Conservation (phyloP, 208 protist genomes). For the Acanthamoeba quina region DNA sequence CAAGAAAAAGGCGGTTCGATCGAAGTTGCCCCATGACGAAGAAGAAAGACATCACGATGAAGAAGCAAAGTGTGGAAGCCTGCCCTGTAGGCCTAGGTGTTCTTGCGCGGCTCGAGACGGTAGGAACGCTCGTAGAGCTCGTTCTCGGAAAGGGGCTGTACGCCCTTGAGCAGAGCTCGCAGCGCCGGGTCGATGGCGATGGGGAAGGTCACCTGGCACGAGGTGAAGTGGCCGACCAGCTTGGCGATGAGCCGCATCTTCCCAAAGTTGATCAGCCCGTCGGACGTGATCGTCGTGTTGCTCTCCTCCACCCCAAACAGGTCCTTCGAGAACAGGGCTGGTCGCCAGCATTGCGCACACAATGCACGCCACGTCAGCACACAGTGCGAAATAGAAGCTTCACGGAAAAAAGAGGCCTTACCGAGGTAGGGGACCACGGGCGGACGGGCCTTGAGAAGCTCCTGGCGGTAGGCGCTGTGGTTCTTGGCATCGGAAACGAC, state of each 20-base stretch:
- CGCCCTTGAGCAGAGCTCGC: constrained; percentile 31
- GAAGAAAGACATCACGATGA: no score
- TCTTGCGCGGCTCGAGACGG: constrained; percentile 29
- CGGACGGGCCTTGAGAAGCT: constrained; percentile 29
- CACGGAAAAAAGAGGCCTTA: background rate
- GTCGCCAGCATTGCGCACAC: background rate
- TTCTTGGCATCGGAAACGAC: constrained; percentile 25
- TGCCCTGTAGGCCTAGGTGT: background rate
- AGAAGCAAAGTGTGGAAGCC: no score
- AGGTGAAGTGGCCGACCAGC: background rate
- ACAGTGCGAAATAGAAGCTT: background rate
- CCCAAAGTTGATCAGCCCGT: constrained; percentile 55
- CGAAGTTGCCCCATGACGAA: no score
- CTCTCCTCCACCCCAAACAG: constrained; percentile 62
- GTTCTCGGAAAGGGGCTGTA: constrained; percentile 52
- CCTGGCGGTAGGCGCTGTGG: constrained; percentile 31
- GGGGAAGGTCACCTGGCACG: constrained; percentile 42
- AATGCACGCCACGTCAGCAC: background rate
- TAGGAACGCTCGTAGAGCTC: constrained; percentile 54
- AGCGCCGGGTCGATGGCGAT: constrained; percentile 44
- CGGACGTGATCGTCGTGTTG: constrained; percentile 7
- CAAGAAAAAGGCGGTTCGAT: no score
- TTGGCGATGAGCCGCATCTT: constrained; percentile 47
- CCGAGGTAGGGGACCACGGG: constrained; percentile 45
- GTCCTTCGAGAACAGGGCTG: constrained; percentile 60